Evolutionary conservation across 2,329 filamentous ascomycete species (phyloP).

Genomic region (Exophiala sideris): DNA sequence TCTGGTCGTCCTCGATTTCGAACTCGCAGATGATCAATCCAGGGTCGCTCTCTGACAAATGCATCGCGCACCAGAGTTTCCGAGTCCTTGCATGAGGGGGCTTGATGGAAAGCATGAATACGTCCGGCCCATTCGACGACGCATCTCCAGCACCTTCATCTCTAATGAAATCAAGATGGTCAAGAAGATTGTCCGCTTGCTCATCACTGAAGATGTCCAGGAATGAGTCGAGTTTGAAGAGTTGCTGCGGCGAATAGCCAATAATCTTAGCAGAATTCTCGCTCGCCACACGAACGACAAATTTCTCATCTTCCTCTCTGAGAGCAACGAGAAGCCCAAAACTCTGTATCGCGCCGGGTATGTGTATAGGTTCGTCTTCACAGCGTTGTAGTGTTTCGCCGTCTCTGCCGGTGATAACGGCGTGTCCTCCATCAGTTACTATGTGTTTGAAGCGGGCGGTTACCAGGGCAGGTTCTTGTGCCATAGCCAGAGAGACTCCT

Average conservation of each 20-base stretch:
- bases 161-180: constrained; percentile 83
- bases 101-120: constrained; percentile 76
- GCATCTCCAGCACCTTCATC: constrained; percentile 73
- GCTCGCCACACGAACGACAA: constrained; percentile 70
- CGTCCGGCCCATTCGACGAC: constrained; percentile 72
- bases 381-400: constrained; percentile 71
- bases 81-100: constrained; percentile 52
- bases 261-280: constrained; percentile 75
- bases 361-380: constrained; percentile 88
- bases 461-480: constrained; percentile 44
- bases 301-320: constrained; percentile 67
- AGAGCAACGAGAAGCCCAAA: constrained; percentile 77
- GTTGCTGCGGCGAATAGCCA: constrained; percentile 70
- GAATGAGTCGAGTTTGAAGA: constrained; percentile 73
- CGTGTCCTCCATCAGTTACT: constrained; percentile 72
- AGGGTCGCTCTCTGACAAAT: constrained; percentile 65
- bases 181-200: constrained; percentile 76
- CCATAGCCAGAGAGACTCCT: constrained; percentile 8
- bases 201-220: constrained; percentile 81
- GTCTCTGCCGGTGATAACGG: constrained; percentile 75
- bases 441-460: constrained; percentile 77
- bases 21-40: constrained; percentile 83
- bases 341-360: constrained; percentile 75
- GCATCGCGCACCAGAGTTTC: constrained; percentile 86
- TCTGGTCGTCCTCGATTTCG: constrained; percentile 73